Percentiles rank a stretch among this genome's conserved stretches.
These are phyloP conservation scores for Ustilago tritici DNA, from an alignment of 1,284 basidiomycete genomes.

Conservation along the genomic window DNA sequence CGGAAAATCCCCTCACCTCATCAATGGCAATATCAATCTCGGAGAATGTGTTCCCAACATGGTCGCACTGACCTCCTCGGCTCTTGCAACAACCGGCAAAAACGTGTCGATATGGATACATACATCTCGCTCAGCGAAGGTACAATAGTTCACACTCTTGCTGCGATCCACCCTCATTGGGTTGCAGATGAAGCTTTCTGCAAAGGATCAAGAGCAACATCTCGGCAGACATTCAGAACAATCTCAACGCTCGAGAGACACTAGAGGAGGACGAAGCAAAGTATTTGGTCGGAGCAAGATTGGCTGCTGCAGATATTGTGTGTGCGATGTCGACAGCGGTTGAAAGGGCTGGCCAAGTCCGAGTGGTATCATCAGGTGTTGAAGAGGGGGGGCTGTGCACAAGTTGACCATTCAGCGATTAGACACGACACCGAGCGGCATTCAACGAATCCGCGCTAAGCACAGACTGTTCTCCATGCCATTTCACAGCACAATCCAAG, in stretches of 20 bases:
- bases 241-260: conserved; percentile 26
- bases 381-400: conserved; percentile 23
- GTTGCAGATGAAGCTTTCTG: conserved; percentile 7
- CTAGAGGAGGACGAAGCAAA: conserved; percentile 4
- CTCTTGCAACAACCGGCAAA: conserved; percentile 13
- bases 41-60: conserved; percentile 14
- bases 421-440: neutral
- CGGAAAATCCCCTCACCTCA: conserved; percentile 34
- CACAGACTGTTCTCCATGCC: neutral
- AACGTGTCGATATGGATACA: conserved; percentile 18
- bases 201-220: conserved; percentile 20
- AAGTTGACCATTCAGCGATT: conserved; percentile 27
- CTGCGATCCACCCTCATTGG: conserved; percentile 33
- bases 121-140: conserved; percentile 38
- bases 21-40: conserved; percentile 15
- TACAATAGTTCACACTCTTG: conserved; percentile 38
- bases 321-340: conserved; percentile 33
- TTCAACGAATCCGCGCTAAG: neutral
- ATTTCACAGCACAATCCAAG: neutral
- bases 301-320: conserved; percentile 38
- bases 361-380: conserved; percentile 22
- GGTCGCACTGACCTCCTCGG: conserved; percentile 13
- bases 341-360: conserved; percentile 14
- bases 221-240: conserved; percentile 38
- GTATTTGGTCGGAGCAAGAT: conserved; percentile 12